phyloP scores from a whole-genome alignment of 495 filamentous ascomycete species.

The Geopyxis carbonaria region DNA sequence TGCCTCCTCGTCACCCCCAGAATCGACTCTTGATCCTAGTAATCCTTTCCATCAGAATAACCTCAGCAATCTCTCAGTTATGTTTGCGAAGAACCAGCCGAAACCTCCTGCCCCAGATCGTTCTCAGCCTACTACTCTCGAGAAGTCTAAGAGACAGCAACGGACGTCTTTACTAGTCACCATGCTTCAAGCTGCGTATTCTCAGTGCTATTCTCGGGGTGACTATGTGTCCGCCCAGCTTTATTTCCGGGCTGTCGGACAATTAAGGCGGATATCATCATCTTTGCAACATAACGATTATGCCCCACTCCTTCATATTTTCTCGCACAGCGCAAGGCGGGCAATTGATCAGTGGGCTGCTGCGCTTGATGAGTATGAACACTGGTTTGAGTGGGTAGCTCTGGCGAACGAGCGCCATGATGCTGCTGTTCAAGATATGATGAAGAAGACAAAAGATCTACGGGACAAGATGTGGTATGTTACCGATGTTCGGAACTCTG shows the following conservation, averaged over 20 bases:
- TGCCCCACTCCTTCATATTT: constrained; percentile 50
- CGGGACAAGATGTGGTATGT: constrained; percentile 99
- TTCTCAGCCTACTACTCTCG: constrained; percentile 17
- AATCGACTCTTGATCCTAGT: constrained; percentile 22
- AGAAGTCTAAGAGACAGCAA: constrained; percentile 24
- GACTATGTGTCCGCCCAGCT: constrained; percentile 54
- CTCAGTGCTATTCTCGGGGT: constrained; percentile 47
- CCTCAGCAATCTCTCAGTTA: constrained; percentile 24
- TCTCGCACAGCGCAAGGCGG: constrained; percentile 50
- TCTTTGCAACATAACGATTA: constrained; percentile 49
- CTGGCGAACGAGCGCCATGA: constrained; percentile 56
- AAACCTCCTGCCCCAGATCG: constrained; percentile 21
- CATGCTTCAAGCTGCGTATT: constrained; percentile 52
- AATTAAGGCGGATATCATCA: constrained; percentile 43
- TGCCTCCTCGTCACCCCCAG: constrained; percentile 8
- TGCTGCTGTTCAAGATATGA: constrained; percentile 47
- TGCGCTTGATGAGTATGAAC: constrained; percentile 55
- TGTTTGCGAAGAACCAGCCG: constrained; percentile 23
- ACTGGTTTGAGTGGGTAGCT: constrained; percentile 59
- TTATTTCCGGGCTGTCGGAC: constrained; percentile 50
- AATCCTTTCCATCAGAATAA: constrained; percentile 22
- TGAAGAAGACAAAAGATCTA: constrained; percentile 46
- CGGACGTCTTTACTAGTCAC: constrained; percentile 38
- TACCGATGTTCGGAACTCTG: constrained; percentile 86
- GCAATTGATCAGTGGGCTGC: constrained; percentile 45